Base-by-base conservation (phyloP, 192 early-diverging fungal species). In the Coemansia sp. region DNA sequence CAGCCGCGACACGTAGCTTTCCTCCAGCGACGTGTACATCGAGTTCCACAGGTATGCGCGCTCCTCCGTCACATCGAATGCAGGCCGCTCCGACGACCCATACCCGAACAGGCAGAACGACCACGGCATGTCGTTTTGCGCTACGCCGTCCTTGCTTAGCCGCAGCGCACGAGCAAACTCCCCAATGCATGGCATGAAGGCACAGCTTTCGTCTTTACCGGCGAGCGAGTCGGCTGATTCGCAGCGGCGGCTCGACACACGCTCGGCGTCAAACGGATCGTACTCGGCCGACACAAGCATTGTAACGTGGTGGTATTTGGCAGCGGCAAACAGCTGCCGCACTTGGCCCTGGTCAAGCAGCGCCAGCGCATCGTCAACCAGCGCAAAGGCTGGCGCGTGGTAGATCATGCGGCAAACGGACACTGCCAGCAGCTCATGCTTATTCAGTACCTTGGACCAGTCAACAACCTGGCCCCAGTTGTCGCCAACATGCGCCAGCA, bases 381-480 rank as follows among this genome's bases (percentile, higher is more conserved):
- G 33, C 5, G 69, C 77, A 62, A 80, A 80, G 11, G 38, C 29
- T 15, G 77, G 77, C 17, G 65, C 58, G 11, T 74, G 72, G 35
- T 79, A 79, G 14, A 79, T 35, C 52, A 74, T 23, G 8, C 77
- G 77, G 25, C 68, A 70, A 0, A 79, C 45, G 0, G 69, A 65
- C 53, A 79, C 64, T 1, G 71, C 68, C 3, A 62, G 54, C 53
- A 70, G 72, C 50, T 71, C 77, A 19, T 59, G 61, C 17, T 63
- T 54, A 7, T 62, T 66, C 13, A 79, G 69, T 9, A 64, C 58
- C 48, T 74, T 79, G 13, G 65, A 41, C 77, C 77, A 79, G 48
- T 79, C 77, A 17, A 74, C 58, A 1, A 62, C 68, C 14, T 55
- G 46, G 25, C 68, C 77, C 77, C 77, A 79, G 69, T 79, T 71